phyloP scores from a whole-genome alignment of 805 yeast genomes.

The Teunomyces gatunensis region DNA sequence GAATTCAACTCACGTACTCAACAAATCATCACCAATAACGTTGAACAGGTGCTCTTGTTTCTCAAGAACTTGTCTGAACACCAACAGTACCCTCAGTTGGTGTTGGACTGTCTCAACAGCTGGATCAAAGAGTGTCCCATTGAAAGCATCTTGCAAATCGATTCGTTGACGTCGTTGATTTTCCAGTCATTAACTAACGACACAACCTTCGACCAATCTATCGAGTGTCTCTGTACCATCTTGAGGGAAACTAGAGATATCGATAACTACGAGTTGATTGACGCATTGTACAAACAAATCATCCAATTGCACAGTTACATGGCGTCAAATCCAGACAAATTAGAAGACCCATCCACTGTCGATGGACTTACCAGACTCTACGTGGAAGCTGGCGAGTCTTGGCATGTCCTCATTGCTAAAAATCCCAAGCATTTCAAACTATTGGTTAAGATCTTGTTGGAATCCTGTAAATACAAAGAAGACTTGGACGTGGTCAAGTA shows the following conservation, averaged over 20 bases:
- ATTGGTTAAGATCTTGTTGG: conserved; percentile 68
- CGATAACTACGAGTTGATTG: conserved; percentile 58
- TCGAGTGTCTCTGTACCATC: conserved; percentile 83
- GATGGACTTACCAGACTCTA: conserved; percentile 72
- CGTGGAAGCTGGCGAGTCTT: conserved; percentile 91
- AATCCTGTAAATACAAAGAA: conserved; percentile 68
- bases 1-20: conserved; percentile 67
- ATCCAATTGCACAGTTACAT: conserved; percentile 57
- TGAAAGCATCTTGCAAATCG: conserved; percentile 58
- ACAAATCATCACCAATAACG: conserved; percentile 62
- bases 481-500: conserved; percentile 88
- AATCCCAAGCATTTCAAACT: conserved; percentile 68
- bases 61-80: conserved; percentile 50
- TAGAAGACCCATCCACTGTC: conserved; percentile 63
- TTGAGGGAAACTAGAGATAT: conserved; percentile 79
- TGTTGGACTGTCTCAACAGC: conserved; percentile 76
- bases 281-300: conserved; percentile 67
- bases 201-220: conserved; percentile 75
- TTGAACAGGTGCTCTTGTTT: conserved; percentile 63
- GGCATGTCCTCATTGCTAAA: conserved; percentile 85
- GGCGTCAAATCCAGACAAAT: conserved; percentile 30
- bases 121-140: conserved; percentile 91
- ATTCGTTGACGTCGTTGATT: conserved; percentile 65
- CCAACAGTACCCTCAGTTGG: conserved; percentile 28
- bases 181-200: conserved; percentile 60